phyloP scores from a whole-genome alignment of 108 stramenopile genomes.

The Skeletonema tropicum region DNA sequence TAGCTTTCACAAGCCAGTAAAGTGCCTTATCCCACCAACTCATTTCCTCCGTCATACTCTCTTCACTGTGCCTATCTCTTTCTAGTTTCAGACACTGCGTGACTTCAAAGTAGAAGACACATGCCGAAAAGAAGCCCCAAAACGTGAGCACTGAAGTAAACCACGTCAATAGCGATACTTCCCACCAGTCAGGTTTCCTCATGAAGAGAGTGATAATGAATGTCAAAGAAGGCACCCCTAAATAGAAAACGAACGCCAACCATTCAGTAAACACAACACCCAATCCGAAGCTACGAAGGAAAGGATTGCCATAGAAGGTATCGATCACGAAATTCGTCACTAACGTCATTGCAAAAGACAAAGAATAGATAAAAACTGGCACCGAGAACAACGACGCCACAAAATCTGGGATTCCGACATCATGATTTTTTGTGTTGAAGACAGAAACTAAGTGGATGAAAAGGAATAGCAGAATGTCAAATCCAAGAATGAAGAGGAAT shows the following conservation, averaged over 20 bases:
- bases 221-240: slow-evolving; percentile 34
- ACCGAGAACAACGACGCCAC: slow-evolving; percentile 20
- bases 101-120: slow-evolving; percentile 35
- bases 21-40: slow-evolving; percentile 6
- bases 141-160: slow-evolving; percentile 40
- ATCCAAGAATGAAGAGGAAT: slow-evolving; percentile 44
- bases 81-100: slow-evolving; percentile 27
- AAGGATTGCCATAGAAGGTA: slow-evolving; percentile 41
- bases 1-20: neutral
- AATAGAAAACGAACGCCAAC: slow-evolving; percentile 44
- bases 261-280: slow-evolving; percentile 45
- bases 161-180: slow-evolving; percentile 35
- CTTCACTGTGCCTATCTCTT: slow-evolving; percentile 2
- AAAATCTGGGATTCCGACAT: slow-evolving; percentile 21
- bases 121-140: slow-evolving; percentile 34
- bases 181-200: slow-evolving; percentile 37
- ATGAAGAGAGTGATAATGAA: slow-evolving; percentile 29
- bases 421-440: neutral
- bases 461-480: slow-evolving; percentile 37
- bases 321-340: slow-evolving; percentile 38
- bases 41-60: slow-evolving; percentile 1
- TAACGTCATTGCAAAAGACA: slow-evolving; percentile 40
- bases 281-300: slow-evolving; percentile 43
- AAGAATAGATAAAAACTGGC: slow-evolving; percentile 37
- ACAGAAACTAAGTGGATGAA: slow-evolving; percentile 41